Conservation (phyloP, 2,329 filamentous ascomycete genomes). For the Talaromyces pinophilus region DNA sequence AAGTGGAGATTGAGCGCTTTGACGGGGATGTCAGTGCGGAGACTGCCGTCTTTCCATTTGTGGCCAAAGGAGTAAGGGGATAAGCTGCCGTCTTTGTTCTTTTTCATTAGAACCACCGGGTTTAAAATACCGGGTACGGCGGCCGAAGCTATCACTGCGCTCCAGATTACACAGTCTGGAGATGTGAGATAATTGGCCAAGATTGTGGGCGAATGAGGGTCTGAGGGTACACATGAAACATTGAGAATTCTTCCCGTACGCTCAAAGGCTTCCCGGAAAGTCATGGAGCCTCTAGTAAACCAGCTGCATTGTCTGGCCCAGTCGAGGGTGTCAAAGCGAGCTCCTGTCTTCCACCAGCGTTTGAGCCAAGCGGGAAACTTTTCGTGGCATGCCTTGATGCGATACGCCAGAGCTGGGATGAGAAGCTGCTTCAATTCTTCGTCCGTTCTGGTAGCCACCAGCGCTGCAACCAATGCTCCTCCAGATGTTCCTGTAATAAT, state of each 20-base stretch:
- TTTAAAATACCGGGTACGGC: constrained; percentile 96
- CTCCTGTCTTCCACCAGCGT: constrained; percentile 90
- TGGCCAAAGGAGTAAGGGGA: constrained; percentile 94
- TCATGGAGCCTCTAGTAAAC: constrained; percentile 90
- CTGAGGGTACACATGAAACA: constrained; percentile 91
- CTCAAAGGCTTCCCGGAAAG: constrained; percentile 92
- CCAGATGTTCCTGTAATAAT: constrained; percentile 97
- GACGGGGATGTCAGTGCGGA: constrained; percentile 93
- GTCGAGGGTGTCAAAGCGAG: constrained; percentile 88
- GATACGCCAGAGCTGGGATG: constrained; percentile 79
- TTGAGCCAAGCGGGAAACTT: constrained; percentile 71
- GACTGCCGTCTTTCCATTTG: constrained; percentile 97
- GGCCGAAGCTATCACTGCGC: constrained; percentile 88
- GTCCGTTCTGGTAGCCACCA: constrained; percentile 87
- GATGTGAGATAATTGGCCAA: constrained; percentile 93
- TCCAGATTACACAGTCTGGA: constrained; percentile 98
- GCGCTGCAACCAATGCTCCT: constrained; percentile 81
- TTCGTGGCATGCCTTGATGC: constrained; percentile 84
- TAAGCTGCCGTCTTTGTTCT: constrained; percentile 72
- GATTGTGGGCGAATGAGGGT: constrained; percentile 89
- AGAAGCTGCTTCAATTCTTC: constrained; percentile 84
- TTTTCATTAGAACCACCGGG: constrained; percentile 90
- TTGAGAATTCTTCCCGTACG: constrained; percentile 93
- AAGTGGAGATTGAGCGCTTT: constrained; percentile 94
- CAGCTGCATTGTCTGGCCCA: constrained; percentile 85